Evolutionary conservation across 2,329 filamentous ascomycete species (phyloP), one percentile per base, ranked within the genome.

Genomic region (Orbilia brochopaga): DNA sequence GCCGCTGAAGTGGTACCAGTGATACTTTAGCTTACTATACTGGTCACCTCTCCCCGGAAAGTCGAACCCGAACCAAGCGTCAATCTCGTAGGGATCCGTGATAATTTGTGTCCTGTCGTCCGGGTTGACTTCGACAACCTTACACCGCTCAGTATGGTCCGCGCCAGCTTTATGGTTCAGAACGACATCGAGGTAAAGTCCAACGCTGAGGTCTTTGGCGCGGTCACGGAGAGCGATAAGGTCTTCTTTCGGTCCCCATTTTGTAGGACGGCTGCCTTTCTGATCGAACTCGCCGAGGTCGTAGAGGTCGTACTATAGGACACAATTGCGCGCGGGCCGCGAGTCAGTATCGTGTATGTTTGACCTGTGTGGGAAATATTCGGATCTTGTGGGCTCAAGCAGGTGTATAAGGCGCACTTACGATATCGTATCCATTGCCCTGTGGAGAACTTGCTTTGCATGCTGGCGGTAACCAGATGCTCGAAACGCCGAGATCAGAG

Each of bases 211-310:
- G 40, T 83, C 79, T 56, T 83, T 81, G 0, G 87, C 86, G 11
- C 80, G 78, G 19, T 81, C 78, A 1, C 81, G 79, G 53, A 91
- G 78, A 17, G 81, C 80, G 1, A 84, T 74, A 15, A 91, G 79
- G 62, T 90, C 87, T 50, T 85, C 82, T 75, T 85, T 86, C 1
- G 81, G 80, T 1, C 88, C 88, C 88, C 88, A 91, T 81, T 90
- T 90, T 0, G 88, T 90, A 1, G 81, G 80, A 3, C 79, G 79
- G 0, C 81, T 78, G 17, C 86, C 87, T 77, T 90, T 90, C 76
- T 90, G 87, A 46, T 90, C 85, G 75, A 90, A 91, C 77, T 91
- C 88, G 32, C 88, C 88, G 1, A 89, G 79, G 73, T 89, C 87
- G 75, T 87, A 89, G 13, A 91, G 79, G 76, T 90, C 88, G 76